Evolutionary conservation across 495 filamentous ascomycete species (phyloP).

Genomic region (Xylaria telfairii): DNA sequence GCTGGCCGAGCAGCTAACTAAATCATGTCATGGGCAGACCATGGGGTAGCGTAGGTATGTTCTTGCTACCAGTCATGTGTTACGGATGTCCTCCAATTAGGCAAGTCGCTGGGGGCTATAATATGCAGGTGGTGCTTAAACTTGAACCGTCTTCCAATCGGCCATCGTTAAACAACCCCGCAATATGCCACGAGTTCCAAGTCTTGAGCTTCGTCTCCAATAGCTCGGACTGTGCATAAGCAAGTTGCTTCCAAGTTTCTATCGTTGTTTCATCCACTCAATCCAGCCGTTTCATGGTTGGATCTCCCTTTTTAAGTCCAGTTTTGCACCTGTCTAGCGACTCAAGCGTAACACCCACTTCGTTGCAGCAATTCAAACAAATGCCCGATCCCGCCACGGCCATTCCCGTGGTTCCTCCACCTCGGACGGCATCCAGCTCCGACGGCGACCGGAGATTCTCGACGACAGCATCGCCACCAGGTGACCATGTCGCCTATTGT

Average conservation of each 20-base stretch:
- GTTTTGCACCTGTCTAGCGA: background rate
- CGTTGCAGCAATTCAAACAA: background rate
- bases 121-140: constrained; percentile 24
- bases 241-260: constrained; percentile 1
- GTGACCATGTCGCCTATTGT: constrained; percentile 6
- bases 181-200: constrained; percentile 22
- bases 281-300: constrained; percentile 9
- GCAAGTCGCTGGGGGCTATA: constrained; percentile 19
- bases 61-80: constrained; percentile 14
- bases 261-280: constrained; percentile 21
- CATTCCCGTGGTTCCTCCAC: constrained; percentile 15
- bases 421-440: constrained; percentile 12
- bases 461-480: constrained; percentile 12
- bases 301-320: background rate
- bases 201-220: constrained; percentile 26
- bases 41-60: background rate
- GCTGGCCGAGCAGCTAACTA: background rate
- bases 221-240: constrained; percentile 1
- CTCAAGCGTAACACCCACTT: constrained; percentile 2
- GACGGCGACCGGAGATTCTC: constrained; percentile 11
- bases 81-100: constrained; percentile 12
- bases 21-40: constrained; percentile 9
- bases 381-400: constrained; percentile 22
- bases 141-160: constrained; percentile 21
- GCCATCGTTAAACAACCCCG: constrained; percentile 21